Base-by-base conservation (phyloP, 2,329 filamentous ascomycete species). In the Monosporascus sp. region DNA sequence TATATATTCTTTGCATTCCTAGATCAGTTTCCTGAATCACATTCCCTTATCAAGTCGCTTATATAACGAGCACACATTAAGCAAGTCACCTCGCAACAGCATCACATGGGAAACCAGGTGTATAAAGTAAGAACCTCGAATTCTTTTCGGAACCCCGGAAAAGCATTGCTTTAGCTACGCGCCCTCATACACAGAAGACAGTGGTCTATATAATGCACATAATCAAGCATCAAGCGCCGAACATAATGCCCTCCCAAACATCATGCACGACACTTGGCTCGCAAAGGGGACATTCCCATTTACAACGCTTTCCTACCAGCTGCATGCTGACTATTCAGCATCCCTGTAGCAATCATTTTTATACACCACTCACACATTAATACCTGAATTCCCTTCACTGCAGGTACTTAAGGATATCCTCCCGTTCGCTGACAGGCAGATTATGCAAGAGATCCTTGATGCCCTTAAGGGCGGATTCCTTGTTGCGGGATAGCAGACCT, bases 351-450 rank as follows among this genome's bases (percentile, higher is more conserved):
- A 41, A 41, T 19, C 38, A 41, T 41, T 34, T 34, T 5, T 4
- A 14, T 14, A 34, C 31, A 9, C 5, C 17, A 9, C 19, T n/a
- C 38, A 19, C 7, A 19, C 9, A 41, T 8, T 7, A 8, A 41
- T 8, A 41, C 17, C 9, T 19, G 17, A 19, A n/a, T 14, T n/a
- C 31, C 43, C 50, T 43, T 65, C 74, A 77, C 60, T 74, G 70
- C 52, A 84, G 66, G 61, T 77, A 83, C 70, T 80, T 76, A 56
- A 96, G 78, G 51, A 95, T 81, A 71, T 88, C 84, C 73, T 97
- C 91, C 70, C 91, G 88, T 80, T 99, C 92, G 60, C 84, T 85
- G 49, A 92, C 87, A 19, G 92, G 91, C 76, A 99, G 83, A 70
- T 93, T 91, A 64, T 87, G 85, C 63, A 97, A 75, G 59, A 96